Base-by-base conservation (phyloP, 257 asterid genomes). In the Gentiana straminea region DNA sequence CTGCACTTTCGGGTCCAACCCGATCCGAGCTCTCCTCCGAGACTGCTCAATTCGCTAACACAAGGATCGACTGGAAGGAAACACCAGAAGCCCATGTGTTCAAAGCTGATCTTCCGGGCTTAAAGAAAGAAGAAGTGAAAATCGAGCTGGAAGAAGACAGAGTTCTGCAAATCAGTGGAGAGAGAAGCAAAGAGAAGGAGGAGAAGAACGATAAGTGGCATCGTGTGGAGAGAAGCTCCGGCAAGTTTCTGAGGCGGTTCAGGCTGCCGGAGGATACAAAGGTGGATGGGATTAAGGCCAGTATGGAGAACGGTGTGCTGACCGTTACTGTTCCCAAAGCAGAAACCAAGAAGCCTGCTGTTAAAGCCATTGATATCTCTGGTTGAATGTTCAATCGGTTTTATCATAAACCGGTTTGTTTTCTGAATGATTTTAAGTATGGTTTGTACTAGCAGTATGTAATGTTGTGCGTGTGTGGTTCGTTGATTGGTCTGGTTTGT, bases 121-220 rank as follows among this genome's bases (percentile, higher is more conserved):
- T 61, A 7, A 61, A 52, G 52, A 61, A 61, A 7, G 66, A 61
- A 13, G 66, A 61, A 44, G 66, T 61, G 35, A 61, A 52, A 34
- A 58, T 61, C 1, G 66, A 52, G 46, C 58, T 61, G 1, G 66
- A 61, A 52, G 66, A 61, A 6, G 66, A 45, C 5, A 38, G 59
- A 51, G 34, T 61, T 12, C 45, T 61, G 35, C 43, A 41, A 10
- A 61, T 61, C n/a, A 54, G 68, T 8, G 68, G 68, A 2, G 56
- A 63, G 61, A 63, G 68, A 36, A 46, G 41, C 12, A 46, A 48
- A 46, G 68, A 63, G 39, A 36, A 47, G 4, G 68, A 63, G 15
- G 68, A 54, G 61, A 63, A 63, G 60, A 63, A 45, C 1, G 68
- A 62, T 0, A 62, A 47, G 8, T 62, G 66, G 66, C 59, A 52